Evolutionary conservation across 768 basidiomycete species (phyloP).

Genomic region (Boletus subcaerulescens): DNA sequence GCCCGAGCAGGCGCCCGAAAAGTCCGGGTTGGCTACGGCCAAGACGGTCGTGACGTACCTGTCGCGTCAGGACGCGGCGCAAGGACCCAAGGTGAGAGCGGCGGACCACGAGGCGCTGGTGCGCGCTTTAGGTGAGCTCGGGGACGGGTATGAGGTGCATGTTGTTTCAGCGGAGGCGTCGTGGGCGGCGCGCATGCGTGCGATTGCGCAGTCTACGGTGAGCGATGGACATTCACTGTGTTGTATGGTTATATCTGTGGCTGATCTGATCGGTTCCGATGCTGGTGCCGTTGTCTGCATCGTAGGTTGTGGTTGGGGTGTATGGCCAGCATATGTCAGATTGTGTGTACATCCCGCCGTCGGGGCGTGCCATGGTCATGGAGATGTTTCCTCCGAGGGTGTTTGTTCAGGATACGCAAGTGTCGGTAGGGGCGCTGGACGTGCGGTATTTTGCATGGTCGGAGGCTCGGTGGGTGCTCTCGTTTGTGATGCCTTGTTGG

Average conservation of each 20-base stretch:
- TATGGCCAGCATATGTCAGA: conserved; percentile 3
- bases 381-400: neutral
- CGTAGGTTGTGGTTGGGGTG: conserved; percentile 5
- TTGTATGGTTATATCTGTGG: too few relatives aligned
- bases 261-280: too few relatives aligned
- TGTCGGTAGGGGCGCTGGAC: neutral
- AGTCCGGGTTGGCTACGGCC: conserved; percentile 16
- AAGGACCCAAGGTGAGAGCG: conserved; percentile 48
- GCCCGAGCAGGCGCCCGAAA: conserved; percentile 18
- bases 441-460: conserved; percentile 2
- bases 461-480: neutral
- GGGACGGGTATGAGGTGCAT: conserved; percentile 53
- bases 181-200: conserved; percentile 62
- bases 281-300: neutral
- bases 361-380: neutral
- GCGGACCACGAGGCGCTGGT: conserved; percentile 63
- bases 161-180: conserved; percentile 49
- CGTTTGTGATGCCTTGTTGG: neutral
- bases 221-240: neutral
- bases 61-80: conserved; percentile 52
- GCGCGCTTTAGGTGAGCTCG: conserved; percentile 51
- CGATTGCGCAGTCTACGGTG: conserved; percentile 68
- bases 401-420: neutral
- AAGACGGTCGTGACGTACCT: conserved; percentile 66
- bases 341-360: neutral